phyloP scores from a whole-genome alignment of 2,329 filamentous ascomycete genomes.

The Cyclaneusma minus region DNA sequence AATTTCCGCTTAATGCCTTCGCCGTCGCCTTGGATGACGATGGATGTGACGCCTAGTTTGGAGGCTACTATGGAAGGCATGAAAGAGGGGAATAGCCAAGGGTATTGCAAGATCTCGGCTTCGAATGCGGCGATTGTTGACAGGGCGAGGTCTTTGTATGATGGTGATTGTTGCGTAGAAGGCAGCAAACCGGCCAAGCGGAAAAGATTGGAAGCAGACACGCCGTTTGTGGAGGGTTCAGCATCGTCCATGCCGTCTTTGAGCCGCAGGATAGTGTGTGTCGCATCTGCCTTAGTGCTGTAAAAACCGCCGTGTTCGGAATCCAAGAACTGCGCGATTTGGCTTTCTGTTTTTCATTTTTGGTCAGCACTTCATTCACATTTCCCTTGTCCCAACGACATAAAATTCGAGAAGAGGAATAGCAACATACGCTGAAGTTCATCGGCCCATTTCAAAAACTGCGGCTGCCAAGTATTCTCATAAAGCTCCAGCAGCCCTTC shows the following conservation, averaged over 20 bases:
- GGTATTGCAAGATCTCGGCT: constrained; percentile 81
- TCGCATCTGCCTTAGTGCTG: constrained; percentile 44
- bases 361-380: constrained; percentile 3
- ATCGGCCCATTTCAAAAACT: constrained; percentile 67
- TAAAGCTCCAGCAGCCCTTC: constrained; percentile 74
- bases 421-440: constrained; percentile 50
- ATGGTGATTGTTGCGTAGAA: constrained; percentile 39
- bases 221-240: constrained; percentile 77
- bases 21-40: constrained; percentile 26
- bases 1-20: too few relatives aligned
- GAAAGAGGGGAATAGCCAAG: constrained; percentile 77
- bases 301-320: constrained; percentile 47
- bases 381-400: too few relatives aligned
- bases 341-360: constrained; percentile 35
- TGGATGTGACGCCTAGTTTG: constrained; percentile 49
- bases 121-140: constrained; percentile 77
- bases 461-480: constrained; percentile 62
- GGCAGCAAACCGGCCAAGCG: constrained; percentile 57
- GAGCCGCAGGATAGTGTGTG: constrained; percentile 65
- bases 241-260: constrained; percentile 94
- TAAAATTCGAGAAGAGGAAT: neutral
- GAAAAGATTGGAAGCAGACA: constrained; percentile 78
- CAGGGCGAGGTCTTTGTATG: constrained; percentile 51
- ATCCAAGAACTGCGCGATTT: constrained; percentile 70
- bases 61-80: constrained; percentile 61